Evolutionary conservation across 495 filamentous ascomycete species (phyloP).

Genomic region (Apodospora peruviana): DNA sequence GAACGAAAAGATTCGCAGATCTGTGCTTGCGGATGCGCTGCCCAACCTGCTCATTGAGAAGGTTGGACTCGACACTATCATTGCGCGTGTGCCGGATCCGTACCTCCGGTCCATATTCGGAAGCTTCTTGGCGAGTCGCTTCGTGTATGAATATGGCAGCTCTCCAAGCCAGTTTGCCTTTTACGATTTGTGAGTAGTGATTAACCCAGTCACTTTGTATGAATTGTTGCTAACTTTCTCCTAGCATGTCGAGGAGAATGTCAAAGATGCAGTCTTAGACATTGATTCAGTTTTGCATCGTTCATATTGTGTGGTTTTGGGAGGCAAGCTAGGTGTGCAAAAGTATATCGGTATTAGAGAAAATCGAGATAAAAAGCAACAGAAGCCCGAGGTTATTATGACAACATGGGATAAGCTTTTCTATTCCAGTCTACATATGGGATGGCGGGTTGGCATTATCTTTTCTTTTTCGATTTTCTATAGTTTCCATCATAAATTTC

Average conservation of each 20-base stretch:
- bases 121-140: constrained; percentile 87
- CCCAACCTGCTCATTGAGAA: constrained; percentile 78
- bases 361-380: background rate
- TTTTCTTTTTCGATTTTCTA: too few species aligned
- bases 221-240: constrained; percentile 19
- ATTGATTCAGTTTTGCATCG: background rate
- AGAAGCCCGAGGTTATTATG: background rate
- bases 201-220: background rate
- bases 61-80: constrained; percentile 83
- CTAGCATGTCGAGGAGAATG: constrained; percentile 46
- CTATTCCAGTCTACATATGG: background rate
- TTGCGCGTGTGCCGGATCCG: constrained; percentile 80
- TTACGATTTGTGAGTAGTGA: constrained; percentile 83
- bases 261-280: constrained; percentile 22
- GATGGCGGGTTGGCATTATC: background rate
- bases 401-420: background rate
- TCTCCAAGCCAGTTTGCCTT: constrained; percentile 94
- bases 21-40: constrained; percentile 79
- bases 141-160: constrained; percentile 93
- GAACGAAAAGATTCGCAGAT: constrained; percentile 67
- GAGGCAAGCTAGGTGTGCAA: constrained; percentile 4
- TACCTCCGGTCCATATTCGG: constrained; percentile 95
- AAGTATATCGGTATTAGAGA: constrained; percentile 4
- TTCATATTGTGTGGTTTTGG: background rate
- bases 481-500: too few species aligned